Base-by-base conservation (phyloP, 2,329 filamentous ascomycete species). In the Escovopsis weberi region DNA sequence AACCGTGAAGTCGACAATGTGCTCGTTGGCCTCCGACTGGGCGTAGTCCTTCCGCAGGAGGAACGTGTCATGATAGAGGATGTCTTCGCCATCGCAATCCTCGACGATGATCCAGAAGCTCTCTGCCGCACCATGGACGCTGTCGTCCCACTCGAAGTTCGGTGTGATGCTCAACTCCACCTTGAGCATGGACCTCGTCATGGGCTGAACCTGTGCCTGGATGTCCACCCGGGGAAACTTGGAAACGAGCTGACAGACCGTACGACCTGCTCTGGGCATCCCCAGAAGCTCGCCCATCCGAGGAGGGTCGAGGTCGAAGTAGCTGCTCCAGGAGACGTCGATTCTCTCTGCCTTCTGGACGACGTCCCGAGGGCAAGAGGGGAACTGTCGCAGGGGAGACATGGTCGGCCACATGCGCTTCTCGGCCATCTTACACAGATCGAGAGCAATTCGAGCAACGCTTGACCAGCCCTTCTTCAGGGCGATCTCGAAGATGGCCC, bases 401-500 rank as follows among this genome's bases (percentile, higher is more conserved):
- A 96, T 98, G 6, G 89, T 96, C 12, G 89, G 88, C 91, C 91
- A 98, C 93, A 98, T 98, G 40, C 93, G 77, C 70, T 94, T 94
- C 68, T 98, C 91, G 0, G 89, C 91, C 86, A 94, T 96, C 67
- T 98, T 98, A 67, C 93, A 98, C 42, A 98, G 73, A 53, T 94
- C 85, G 36, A 98, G 69, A 1, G 91, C 88, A 48, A 83, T 86
- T 66, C 91, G 94, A 8, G 91, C 85, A 4, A 96, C 91, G 12
- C 80, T 82, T 1, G 91, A 79, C 89, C 89, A 98, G 32, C 89
- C 89, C 63, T 95, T 95, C 66, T 89, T 94, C 50, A 98, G 66
- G n/a, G 85, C 82, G 43, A 98, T 96, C 64, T 98, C 93, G 51
- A 96, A 98, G 40, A 98, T 82, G 0, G 91, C 91, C 44, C 91